Conservation (phyloP, 164 flowering plant genomes). For the Santalum album region DNA sequence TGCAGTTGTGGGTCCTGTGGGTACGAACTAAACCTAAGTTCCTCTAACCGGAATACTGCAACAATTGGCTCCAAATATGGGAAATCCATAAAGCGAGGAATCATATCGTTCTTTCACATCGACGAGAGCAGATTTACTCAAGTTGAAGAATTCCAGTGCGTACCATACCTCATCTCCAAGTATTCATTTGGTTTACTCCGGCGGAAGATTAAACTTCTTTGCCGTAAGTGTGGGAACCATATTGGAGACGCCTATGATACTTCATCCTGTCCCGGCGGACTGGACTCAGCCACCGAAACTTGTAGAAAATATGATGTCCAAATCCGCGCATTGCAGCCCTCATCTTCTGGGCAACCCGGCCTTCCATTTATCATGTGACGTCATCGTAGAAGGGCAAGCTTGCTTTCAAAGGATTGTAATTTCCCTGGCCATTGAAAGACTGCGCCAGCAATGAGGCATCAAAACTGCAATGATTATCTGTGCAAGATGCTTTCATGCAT, state of each 20-base stretch:
- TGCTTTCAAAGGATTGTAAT: too few species aligned
- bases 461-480: too few species aligned
- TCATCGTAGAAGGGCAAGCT: too few species aligned
- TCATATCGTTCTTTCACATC: constrained; percentile 60
- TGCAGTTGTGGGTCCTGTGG: constrained; percentile 96
- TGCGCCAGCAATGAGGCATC: too few species aligned
- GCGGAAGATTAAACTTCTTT: constrained; percentile 64
- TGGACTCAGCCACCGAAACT: constrained; percentile 18
- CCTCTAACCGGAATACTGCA: constrained; percentile 68
- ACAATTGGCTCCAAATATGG: constrained; percentile 78
- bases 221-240: constrained; percentile 76
- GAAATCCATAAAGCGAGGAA: constrained; percentile 71
- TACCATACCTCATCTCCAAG: constrained; percentile 54
- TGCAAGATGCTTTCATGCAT: too few species aligned
- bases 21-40: constrained; percentile 69
- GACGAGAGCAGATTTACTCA: constrained; percentile 86
- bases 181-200: constrained; percentile 62
- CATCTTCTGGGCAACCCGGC: constrained; percentile 34
- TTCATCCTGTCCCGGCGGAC: constrained; percentile 19
- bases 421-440: too few species aligned
- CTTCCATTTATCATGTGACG: constrained; percentile 35
- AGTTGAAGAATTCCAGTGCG: constrained; percentile 57
- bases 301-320: constrained; percentile 42
- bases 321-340: constrained; percentile 72
- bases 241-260: constrained; percentile 59